phyloP scores from a whole-genome alignment of 768 basidiomycete genomes.

The Amanita subjunquillea region DNA sequence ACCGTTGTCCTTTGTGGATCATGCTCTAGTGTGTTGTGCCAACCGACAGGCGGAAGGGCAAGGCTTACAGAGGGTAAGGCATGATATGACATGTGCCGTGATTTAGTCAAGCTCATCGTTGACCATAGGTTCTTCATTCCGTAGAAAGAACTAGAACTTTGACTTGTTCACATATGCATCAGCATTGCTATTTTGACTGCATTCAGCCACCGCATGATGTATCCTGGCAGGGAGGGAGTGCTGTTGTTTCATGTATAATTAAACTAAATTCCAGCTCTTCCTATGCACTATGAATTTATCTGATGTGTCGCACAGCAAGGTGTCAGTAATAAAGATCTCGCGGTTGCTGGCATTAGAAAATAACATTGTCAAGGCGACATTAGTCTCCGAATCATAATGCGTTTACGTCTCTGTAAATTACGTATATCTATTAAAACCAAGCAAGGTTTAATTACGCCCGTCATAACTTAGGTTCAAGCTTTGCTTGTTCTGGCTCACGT shows the following conservation, averaged over 20 bases:
- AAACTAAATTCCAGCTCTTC: not conserved
- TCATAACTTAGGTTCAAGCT: constrained; percentile 25
- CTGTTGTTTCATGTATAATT: constrained; percentile 2
- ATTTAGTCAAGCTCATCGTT: constrained; percentile 3
- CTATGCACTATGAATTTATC: not conserved
- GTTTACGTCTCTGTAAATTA: not conserved
- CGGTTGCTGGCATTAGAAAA: not conserved
- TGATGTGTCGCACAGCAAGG: not conserved
- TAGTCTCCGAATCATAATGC: not conserved
- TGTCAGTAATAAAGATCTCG: not conserved
- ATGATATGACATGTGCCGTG: constrained; percentile 1
- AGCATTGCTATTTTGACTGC: constrained; percentile 5
- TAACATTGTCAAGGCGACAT: not conserved
- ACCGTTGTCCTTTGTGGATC: constrained; percentile 91
- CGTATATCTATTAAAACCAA: not conserved
- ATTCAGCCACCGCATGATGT: not conserved
- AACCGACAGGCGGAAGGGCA: constrained; percentile 97
- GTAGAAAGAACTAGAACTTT: constrained; percentile 74
- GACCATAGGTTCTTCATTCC: constrained; percentile 84
- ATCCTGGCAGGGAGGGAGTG: not conserved
- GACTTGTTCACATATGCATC: constrained; percentile 9
- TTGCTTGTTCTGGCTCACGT: constrained; percentile 25
- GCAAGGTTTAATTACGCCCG: constrained; percentile 1
- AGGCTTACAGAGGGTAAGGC: constrained; percentile 91
- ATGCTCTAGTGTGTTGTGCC: constrained; percentile 92